Evolutionary conservation across 805 yeast genomes (phyloP).

Genomic region (Suhomyces xylopsoci): DNA sequence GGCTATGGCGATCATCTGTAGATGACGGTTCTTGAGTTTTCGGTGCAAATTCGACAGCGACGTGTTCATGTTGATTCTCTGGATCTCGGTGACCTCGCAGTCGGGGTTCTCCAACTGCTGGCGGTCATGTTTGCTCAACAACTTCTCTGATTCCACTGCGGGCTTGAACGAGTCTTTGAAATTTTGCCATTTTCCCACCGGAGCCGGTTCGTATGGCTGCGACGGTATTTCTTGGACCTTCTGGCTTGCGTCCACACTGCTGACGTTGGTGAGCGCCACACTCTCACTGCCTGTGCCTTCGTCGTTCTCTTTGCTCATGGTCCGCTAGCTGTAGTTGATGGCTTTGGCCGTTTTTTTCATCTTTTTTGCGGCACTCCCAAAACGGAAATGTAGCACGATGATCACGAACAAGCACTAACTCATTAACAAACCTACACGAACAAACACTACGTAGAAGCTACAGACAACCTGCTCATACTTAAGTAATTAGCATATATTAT

Average conservation of each 20-base stretch:
- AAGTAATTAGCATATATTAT: too few relatives aligned
- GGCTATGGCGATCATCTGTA: slow-evolving; percentile 68
- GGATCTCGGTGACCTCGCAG: slow-evolving; percentile 34
- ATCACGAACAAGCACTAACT: background rate
- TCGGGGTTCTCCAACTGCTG: slow-evolving; percentile 18
- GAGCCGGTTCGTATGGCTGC: background rate
- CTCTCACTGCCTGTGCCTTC: background rate
- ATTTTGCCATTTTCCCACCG: slow-evolving; percentile 33
- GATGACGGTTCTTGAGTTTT: slow-evolving; percentile 45
- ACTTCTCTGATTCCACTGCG: slow-evolving; percentile 22
- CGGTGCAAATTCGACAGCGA: slow-evolving; percentile 43
- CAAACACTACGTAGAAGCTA: too few relatives aligned
- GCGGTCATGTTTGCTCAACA: slow-evolving; percentile 1
- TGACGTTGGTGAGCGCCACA: background rate
- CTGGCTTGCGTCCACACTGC: background rate
- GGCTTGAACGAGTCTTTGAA: slow-evolving; percentile 51
- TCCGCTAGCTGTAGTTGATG: background rate
- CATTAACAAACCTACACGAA: background rate
- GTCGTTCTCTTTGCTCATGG: background rate
- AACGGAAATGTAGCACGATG: background rate
- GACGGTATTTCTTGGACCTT: background rate
- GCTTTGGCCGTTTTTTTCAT: background rate
- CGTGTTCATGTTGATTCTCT: slow-evolving; percentile 36
- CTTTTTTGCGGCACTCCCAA: background rate
- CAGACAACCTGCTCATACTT: too few relatives aligned